Base-by-base conservation (phyloP, 495 filamentous ascomycete species). In the Thermothielavioides terrestris region DNA sequence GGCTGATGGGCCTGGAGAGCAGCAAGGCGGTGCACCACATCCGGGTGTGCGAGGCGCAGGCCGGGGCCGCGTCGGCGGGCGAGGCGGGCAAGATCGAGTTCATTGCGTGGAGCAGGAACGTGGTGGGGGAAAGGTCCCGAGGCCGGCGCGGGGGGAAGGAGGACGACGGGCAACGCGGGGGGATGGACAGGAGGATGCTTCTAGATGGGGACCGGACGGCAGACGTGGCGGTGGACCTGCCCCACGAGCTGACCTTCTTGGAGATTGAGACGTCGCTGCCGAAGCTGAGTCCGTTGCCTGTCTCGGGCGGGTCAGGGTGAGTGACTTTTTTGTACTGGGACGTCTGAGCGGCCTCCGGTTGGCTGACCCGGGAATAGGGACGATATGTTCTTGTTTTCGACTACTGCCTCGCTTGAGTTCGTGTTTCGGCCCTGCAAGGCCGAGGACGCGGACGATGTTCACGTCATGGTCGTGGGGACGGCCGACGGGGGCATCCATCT, bases 261-360 rank as follows among this genome's bases (percentile, higher is more conserved):
- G 89, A 94, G 60, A 75, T 89, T 18, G 87, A 90, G 50, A 80
- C 69, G n/a, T 81, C 84, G 25, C 65, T 95, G 30, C 89, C 89
- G 1, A 91, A 85, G 61, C 69, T 94, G 46, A 86, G 85, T 62
- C 75, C 80, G 1, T 62, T 94, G 27, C 80, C 80, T 11, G 63
- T 65, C 26, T 68, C 80, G 4, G 80, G 81, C 34, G 74, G 76
- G 6, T 74, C 66, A 4, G 75, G 76, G 80, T 82, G 64, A 60
- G 79, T 65, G 20, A 7, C 6, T 9, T 15, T 28, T 31, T 15
- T 36, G n/a, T 11, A 20, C n/a, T n/a, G n/a, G n/a, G n/a, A n/a
- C n/a, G n/a, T n/a, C n/a, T n/a, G n/a, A n/a, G n/a, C n/a, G n/a
- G n/a, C n/a, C n/a, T n/a, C n/a, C n/a, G n/a, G n/a, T n/a, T n/a